Percentiles rank a stretch among this genome's conserved stretches.
Evolutionary conservation across 345 rosid genomes (phyloP).

Genomic region (Gossypium rotundifolium): DNA sequence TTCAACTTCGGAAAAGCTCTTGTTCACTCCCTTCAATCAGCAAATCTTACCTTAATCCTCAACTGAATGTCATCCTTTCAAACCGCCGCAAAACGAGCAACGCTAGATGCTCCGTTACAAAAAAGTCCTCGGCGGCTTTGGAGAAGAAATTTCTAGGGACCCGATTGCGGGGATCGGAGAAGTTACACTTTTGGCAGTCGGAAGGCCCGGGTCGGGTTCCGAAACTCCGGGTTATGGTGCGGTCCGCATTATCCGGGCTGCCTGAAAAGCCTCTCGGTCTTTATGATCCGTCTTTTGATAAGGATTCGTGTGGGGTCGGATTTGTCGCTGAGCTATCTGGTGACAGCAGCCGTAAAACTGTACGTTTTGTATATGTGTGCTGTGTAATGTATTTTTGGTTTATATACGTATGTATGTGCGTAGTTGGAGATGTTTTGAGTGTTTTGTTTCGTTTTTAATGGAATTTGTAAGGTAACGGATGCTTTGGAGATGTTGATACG

Average conservation of each 20-base stretch:
- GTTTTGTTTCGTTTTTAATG: neutral
- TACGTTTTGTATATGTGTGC: conserved; percentile 6
- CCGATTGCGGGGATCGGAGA: conserved; percentile 44
- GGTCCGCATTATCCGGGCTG: conserved; percentile 67
- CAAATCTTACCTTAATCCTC: conserved; percentile 29
- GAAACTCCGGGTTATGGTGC: conserved; percentile 61
- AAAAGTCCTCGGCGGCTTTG: conserved; percentile 17
- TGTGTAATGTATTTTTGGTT: neutral
- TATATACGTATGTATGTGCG: neutral
- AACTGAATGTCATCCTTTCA: conserved; percentile 26
- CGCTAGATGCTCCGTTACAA: conserved; percentile 30
- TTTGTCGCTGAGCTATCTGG: conserved; percentile 95
- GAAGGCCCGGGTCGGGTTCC: conserved; percentile 76
- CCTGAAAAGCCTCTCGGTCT: conserved; percentile 98
- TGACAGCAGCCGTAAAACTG: conserved; percentile 85
- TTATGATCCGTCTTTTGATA: conserved; percentile 84
- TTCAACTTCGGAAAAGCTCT: conserved; percentile 27
- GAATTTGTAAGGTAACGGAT: conserved; percentile 57
- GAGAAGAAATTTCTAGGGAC: conserved; percentile 52
- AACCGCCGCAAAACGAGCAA: conserved; percentile 21
- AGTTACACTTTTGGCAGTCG: conserved; percentile 59
- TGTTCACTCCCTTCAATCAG: conserved; percentile 23
- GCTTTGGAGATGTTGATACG: conserved; percentile 92
- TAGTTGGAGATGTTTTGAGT: neutral
- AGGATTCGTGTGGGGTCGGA: conserved; percentile 99